Evolutionary conservation across 2,329 filamentous ascomycete genomes (phyloP).

Genomic region (Penicillium sp.): DNA sequence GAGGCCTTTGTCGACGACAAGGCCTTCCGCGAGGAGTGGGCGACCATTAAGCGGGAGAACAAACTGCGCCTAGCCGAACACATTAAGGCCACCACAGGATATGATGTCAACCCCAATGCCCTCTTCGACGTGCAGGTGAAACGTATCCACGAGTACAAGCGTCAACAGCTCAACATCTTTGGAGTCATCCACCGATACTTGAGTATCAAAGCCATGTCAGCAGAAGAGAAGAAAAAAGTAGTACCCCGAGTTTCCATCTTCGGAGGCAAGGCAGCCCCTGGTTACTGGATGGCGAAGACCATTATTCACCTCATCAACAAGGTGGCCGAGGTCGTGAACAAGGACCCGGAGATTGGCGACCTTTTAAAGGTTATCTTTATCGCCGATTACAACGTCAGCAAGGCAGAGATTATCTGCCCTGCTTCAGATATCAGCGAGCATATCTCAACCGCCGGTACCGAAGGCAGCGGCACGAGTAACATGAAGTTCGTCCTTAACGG

Average conservation of each 20-base stretch:
- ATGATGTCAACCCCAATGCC: slow-evolving; percentile 80
- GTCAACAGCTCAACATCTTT: slow-evolving; percentile 98
- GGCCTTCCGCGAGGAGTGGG: slow-evolving; percentile 89
- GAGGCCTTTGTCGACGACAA: slow-evolving; percentile 83
- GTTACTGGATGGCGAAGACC: slow-evolving; percentile 99
- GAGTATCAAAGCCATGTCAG: slow-evolving; percentile 76
- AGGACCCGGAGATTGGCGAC: slow-evolving; percentile 86
- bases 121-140: slow-evolving; percentile 98
- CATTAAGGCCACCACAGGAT: slow-evolving; percentile 76
- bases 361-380: slow-evolving; percentile 95
- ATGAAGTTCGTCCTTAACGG: slow-evolving; percentile 99
- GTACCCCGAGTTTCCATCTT: slow-evolving; percentile 91
- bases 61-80: slow-evolving; percentile 89
- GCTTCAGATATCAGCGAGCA: slow-evolving; percentile 97
- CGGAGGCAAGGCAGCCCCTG: slow-evolving; percentile 93
- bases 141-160: slow-evolving; percentile 98
- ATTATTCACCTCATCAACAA: slow-evolving; percentile 96
- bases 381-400: slow-evolving; percentile 98
- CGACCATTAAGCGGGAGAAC: slow-evolving; percentile 94
- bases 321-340: slow-evolving; percentile 86
- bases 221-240: slow-evolving; percentile 82
- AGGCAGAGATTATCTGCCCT: slow-evolving; percentile 93
- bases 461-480: slow-evolving; percentile 86
- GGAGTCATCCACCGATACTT: slow-evolving; percentile 95
- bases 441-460: slow-evolving; percentile 95